phyloP scores from a whole-genome alignment of 176 grass and related monocot genomes.

The Oropetium thomaeum region DNA sequence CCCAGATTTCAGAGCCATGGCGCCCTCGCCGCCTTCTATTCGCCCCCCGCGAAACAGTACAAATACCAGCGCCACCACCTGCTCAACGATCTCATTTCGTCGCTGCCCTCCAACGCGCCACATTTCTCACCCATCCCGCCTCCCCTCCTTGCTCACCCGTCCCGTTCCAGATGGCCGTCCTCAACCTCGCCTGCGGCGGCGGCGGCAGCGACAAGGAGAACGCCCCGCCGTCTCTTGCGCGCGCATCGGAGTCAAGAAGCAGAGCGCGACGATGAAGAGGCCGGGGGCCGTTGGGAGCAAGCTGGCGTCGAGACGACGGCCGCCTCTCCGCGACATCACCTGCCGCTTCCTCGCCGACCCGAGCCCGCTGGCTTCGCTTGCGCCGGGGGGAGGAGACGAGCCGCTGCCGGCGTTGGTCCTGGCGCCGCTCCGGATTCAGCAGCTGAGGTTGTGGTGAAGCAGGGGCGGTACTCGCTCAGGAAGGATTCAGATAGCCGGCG shows the following conservation, averaged over 20 bases:
- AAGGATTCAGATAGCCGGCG: slow-evolving; percentile 34
- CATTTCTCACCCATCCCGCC: no score
- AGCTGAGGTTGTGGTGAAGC: neutral
- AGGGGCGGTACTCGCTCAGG: slow-evolving; percentile 7
- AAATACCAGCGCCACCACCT: neutral
- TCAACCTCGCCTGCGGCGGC: neutral
- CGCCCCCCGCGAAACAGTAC: neutral
- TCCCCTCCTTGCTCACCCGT: neutral
- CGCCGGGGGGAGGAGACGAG: no score
- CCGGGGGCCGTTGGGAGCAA: no score
- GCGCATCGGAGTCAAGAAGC: slow-evolving; percentile 18
- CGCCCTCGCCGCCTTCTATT: no score
- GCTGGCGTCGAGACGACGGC: neutral
- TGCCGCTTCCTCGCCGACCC: neutral
- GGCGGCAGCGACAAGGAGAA: neutral
- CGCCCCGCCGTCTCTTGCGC: slow-evolving; percentile 2
- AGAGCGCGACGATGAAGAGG: slow-evolving; percentile 3
- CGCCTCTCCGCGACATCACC: slow-evolving; percentile 37
- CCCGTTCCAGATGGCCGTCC: neutral
- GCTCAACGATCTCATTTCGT: neutral
- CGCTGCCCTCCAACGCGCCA: neutral
- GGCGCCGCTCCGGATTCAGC: neutral
- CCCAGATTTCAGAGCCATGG: neutral
- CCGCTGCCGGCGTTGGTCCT: neutral
- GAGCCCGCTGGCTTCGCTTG: neutral